These are phyloP conservation scores for Pseudonitzschia delicatissima DNA, from an alignment of 108 stramenopile species.

Conservation along the genomic window DNA sequence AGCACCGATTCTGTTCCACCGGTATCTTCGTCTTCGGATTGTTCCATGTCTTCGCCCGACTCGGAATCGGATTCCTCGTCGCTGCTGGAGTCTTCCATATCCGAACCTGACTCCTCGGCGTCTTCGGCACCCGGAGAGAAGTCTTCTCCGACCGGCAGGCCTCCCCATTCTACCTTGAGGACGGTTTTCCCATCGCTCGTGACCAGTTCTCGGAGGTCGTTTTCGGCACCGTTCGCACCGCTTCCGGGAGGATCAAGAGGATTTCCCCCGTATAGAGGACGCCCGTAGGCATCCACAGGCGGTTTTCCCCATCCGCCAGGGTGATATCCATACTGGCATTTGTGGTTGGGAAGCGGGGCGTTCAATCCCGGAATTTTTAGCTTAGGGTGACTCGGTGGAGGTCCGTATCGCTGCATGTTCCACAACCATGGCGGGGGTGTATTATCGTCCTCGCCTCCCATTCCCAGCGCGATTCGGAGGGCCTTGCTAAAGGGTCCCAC, in stretches of 20 bases:
- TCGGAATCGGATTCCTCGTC: conserved; percentile 39
- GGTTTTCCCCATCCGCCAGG: conserved; percentile 98
- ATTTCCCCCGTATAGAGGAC: conserved; percentile 92
- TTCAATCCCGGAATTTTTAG: conserved; percentile 95
- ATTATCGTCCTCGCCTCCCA: conserved; percentile 31
- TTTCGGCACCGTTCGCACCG: conserved; percentile 19
- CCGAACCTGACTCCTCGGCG: conserved; percentile 67
- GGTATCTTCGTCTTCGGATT: conserved; percentile 54
- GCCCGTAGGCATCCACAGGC: conserved; percentile 91
- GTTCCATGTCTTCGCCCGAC: conserved; percentile 50
- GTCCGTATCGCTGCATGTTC: conserved; percentile 99
- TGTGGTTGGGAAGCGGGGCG: conserved; percentile 90
- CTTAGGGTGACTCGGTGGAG: conserved; percentile 93
- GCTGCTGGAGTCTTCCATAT: conserved; percentile 68
- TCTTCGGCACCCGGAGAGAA: conserved; percentile 54
- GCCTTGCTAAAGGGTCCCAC: conserved; percentile 58
- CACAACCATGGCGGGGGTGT: conserved; percentile 98
- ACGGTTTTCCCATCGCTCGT: conserved; percentile 80
- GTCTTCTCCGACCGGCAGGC: conserved; percentile 54
- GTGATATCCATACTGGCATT: conserved; percentile 93
- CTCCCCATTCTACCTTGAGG: conserved; percentile 74
- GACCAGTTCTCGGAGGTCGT: conserved; percentile 31
- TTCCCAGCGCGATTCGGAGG: conserved; percentile 86
- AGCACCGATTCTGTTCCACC: conserved; percentile 55
- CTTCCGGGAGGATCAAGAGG: conserved; percentile 74